Evolutionary conservation across 108 stramenopile species (phyloP).

Genomic region (Nannochloropsis oceanica): DNA sequence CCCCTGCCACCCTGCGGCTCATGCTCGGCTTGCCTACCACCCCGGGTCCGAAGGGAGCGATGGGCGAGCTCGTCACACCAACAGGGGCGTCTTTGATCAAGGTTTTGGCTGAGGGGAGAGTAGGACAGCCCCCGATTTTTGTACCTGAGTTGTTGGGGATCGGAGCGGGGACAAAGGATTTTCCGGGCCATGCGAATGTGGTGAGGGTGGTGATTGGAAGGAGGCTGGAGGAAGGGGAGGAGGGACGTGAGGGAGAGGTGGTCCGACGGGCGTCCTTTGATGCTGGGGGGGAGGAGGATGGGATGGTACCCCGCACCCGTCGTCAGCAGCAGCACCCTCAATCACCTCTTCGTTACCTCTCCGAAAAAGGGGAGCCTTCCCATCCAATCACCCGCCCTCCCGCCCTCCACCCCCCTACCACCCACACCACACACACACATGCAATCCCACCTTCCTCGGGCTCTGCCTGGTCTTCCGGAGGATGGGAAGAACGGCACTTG

Average conservation of each 20-base stretch:
- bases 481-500: slow-evolving; percentile 27
- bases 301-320: background rate
- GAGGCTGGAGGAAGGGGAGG: background rate
- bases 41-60: slow-evolving; percentile 53
- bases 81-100: slow-evolving; percentile 71
- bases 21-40: slow-evolving; percentile 66
- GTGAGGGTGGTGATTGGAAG: slow-evolving; percentile 66
- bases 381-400: background rate
- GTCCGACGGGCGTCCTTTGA: background rate
- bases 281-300: background rate
- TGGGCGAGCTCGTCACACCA: slow-evolving; percentile 75
- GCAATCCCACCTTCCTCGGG: background rate
- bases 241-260: background rate
- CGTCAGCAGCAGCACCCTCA: background rate
- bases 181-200: slow-evolving; percentile 68
- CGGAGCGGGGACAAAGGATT: slow-evolving; percentile 82
- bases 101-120: slow-evolving; percentile 38
- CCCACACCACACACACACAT: background rate
- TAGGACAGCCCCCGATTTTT: slow-evolving; percentile 59
- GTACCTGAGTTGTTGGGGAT: slow-evolving; percentile 43
- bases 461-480: background rate
- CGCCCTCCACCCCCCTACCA: slow-evolving; percentile 1
- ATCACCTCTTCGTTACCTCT: background rate
- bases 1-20: slow-evolving; percentile 67
- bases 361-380: background rate